phyloP scores from a whole-genome alignment of 805 yeast genomes.

The Nakazawaea wyomingensis region DNA sequence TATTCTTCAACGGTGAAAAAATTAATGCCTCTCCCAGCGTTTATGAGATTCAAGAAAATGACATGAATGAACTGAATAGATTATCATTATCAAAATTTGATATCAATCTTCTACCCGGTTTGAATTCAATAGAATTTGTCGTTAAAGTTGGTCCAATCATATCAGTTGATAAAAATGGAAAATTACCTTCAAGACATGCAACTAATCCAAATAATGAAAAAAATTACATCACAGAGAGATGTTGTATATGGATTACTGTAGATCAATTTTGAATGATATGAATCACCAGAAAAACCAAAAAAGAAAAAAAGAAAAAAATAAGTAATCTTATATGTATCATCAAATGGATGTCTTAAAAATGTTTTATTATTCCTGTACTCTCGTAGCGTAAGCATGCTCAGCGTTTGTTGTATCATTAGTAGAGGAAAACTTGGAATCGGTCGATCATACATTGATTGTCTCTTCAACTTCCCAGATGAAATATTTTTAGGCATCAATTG shows the following conservation, averaged over 20 bases:
- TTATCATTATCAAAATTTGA: slow-evolving; percentile 32
- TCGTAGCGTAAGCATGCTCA: too few relatives aligned
- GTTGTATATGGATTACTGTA: slow-evolving; percentile 37
- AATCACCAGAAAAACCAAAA: too few relatives aligned
- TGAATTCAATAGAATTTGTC: slow-evolving; percentile 38
- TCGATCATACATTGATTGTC: too few relatives aligned
- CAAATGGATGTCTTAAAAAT: too few relatives aligned
- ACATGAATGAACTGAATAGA: not conserved
- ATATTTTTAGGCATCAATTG: too few relatives aligned
- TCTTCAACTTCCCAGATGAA: too few relatives aligned
- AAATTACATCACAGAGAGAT: slow-evolving; percentile 25
- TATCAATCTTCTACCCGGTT: slow-evolving; percentile 39
- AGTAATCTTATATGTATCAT: too few relatives aligned
- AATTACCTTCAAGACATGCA: slow-evolving; percentile 16
- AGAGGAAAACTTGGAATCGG: too few relatives aligned
- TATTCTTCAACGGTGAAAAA: slow-evolving; percentile 12
- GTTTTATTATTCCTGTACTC: too few relatives aligned
- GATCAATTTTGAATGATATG: slow-evolving; percentile 17
- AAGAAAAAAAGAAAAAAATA: too few relatives aligned
- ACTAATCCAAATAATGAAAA: slow-evolving; percentile 17
- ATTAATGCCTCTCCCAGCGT: slow-evolving; percentile 9
- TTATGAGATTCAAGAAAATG: slow-evolving; percentile 3
- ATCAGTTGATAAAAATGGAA: slow-evolving; percentile 17
- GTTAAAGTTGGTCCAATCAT: slow-evolving; percentile 27
- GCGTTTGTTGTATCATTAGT: too few relatives aligned